Evolutionary conservation across 208 protist genomes (phyloP), one percentile per base, ranked within the genome.

Genomic region (Trypanosoma platydactyli): DNA sequence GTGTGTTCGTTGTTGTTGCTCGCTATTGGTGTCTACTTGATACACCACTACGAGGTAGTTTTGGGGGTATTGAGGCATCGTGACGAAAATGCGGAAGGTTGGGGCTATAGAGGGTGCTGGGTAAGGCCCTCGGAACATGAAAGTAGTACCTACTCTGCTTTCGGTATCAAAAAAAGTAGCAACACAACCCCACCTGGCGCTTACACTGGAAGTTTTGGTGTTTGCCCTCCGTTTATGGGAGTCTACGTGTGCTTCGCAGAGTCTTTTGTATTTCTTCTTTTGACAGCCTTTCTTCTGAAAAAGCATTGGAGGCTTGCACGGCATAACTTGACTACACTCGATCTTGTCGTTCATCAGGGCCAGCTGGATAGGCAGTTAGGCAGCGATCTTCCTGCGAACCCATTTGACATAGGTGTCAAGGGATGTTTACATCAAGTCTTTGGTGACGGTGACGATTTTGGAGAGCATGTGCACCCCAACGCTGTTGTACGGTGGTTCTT

Each of bases 251-350:
- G 86, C 57, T 76, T 84, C 45, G 45, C 66, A 7, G 77, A 94
- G 67, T 54, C 69, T 4, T 12, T 86, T 6, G 62, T 91, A 9
- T 96, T 96, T 71, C 84, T 92, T 22, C 16, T 83, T 52, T 88
- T 96, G 80, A 81, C 83, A 20, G 64, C 54, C 5, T 89, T 80
- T 44, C 63, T 96, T 29, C 46, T 96, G 48, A 62, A 57, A 48
- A 81, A 81, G 18, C 88, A 96, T 73, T 83, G 80, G 53, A 66
- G 57, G 20, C 86, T 88, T 45, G 84, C 83, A 15, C 76, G 90
- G n/a, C 81, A 85, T 68, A 96, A 94, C 73, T 71, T 92, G 42
- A 91, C 87, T 6, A 94, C 90, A 5, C 86, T 96, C 53, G 90
- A 96, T 64, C 60, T 89, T 50, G 90, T 96, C 12, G 85, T 96